Conservation (phyloP, 306 rosid species). For the Quercus rubra region DNA sequence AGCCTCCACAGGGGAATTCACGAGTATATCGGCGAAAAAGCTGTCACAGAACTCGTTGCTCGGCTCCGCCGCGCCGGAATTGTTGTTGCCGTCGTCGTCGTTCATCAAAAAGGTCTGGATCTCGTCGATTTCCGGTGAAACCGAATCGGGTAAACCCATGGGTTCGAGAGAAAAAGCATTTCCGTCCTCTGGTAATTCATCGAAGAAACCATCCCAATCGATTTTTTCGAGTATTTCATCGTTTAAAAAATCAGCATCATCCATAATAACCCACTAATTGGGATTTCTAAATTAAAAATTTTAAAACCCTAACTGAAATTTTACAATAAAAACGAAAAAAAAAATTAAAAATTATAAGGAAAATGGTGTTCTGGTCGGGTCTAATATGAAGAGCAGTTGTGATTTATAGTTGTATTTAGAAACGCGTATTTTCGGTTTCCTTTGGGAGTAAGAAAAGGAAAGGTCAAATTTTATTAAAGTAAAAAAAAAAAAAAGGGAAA, state of each 20-base stretch:
- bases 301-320: not conserved
- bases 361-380: not conserved
- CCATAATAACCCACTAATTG: slow-evolving; percentile 5
- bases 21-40: slow-evolving; percentile 45
- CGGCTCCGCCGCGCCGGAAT: slow-evolving; percentile 6
- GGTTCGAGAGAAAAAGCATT: slow-evolving; percentile 16
- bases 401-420: not conserved
- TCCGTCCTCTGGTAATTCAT: slow-evolving; percentile 11
- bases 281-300: not conserved
- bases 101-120: slow-evolving; percentile 59
- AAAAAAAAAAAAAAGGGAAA: too few relatives aligned
- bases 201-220: slow-evolving; percentile 37
- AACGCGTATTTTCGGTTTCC: not conserved
- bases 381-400: not conserved
- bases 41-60: slow-evolving; percentile 18
- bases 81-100: slow-evolving; percentile 21
- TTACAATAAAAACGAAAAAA: not conserved
- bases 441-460: too few relatives aligned
- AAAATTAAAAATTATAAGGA: not conserved
- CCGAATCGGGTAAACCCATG: slow-evolving; percentile 16
- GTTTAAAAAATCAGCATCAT: not conserved
- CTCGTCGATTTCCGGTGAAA: slow-evolving; percentile 31
- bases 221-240: slow-evolving; percentile 20
- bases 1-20: slow-evolving; percentile 22
- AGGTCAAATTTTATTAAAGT: too few relatives aligned